Conservation (phyloP, 1,139 yeast species). For the Saccharomyces hybrid region DNA sequence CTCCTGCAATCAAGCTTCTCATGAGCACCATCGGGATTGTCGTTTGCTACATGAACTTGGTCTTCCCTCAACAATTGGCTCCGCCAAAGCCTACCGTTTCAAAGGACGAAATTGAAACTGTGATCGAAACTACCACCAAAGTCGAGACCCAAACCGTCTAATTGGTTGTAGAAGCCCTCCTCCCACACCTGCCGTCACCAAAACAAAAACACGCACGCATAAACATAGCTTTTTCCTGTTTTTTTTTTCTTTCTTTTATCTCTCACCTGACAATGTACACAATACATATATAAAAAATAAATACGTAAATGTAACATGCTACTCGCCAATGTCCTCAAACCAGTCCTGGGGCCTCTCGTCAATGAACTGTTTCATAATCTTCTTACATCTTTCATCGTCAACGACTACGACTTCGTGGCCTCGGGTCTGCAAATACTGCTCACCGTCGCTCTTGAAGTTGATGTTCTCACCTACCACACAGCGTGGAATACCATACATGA, state of each 20-base stretch:
- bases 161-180: too few species aligned
- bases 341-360: constrained; percentile 71
- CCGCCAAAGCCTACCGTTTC: constrained; percentile 12
- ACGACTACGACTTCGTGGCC: constrained; percentile 73
- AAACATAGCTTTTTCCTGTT: not conserved
- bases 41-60: constrained; percentile 47
- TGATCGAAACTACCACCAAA: not conserved
- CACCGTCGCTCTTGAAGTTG: constrained; percentile 69
- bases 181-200: not conserved
- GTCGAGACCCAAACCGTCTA: not conserved
- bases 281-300: not conserved
- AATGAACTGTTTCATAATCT: constrained; percentile 70
- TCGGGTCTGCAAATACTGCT: constrained; percentile 53
- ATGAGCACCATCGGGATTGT: constrained; percentile 42
- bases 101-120: not conserved
- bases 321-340: constrained; percentile 84
- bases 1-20: constrained; percentile 41
- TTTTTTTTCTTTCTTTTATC: not conserved
- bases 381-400: constrained; percentile 59
- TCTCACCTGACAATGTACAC: not conserved
- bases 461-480: constrained; percentile 84
- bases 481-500: constrained; percentile 78
- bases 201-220: not conserved
- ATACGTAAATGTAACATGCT: not conserved
- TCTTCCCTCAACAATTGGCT: constrained; percentile 29